Evolutionary conservation across 2,329 filamentous ascomycete genomes (phyloP), one percentile per base, ranked within the genome.

Genomic region (Aureobasidium vineae): DNA sequence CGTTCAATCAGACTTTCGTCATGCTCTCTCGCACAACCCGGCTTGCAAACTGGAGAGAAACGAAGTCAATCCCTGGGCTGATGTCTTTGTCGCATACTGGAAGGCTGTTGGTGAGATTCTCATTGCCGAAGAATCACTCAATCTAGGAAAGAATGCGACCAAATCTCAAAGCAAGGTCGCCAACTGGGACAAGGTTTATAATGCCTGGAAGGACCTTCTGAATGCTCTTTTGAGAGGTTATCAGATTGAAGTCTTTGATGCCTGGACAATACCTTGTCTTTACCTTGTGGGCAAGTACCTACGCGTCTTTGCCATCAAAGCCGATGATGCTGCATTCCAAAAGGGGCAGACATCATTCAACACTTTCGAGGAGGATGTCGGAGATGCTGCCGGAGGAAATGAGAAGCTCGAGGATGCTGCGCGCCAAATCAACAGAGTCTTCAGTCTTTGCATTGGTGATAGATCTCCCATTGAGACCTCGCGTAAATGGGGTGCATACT

Each of bases 401-500:
- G 89, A 92, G 69, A 92, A 91, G 74, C 82, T 99, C 33, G 91
- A 97, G 76, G 93, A 98, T 77, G 92, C 92, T 41, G 93, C 95
- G 19, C 87, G 94, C 70, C 87, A 94, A 52, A 87, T 99, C 68
- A 98, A 97, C 77, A 86, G 90, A 57, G 92, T 98, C 70, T 99
- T 98, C 77, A 91, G 90, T 19, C 79, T 96, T 5, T 99, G 95
- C 76, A 82, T 97, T 57, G 92, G 88, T 72, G 95, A 99, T 76
- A 89, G 66, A 41, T 52, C 66, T 68, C 88, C 90, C 16, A 81
- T 97, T 52, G 88, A 92, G 73, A 90, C 96, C 73, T 97, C 94
- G 10, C 88, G 95, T 65, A 99, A 98, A 85, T 99, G 95, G 95
- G 96, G 92, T 7, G 90, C 97, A 56, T 99, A 99, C 80, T 93